Conservation (phyloP, 2,329 filamentous ascomycete species). For the Aplosporella prunicola region DNA sequence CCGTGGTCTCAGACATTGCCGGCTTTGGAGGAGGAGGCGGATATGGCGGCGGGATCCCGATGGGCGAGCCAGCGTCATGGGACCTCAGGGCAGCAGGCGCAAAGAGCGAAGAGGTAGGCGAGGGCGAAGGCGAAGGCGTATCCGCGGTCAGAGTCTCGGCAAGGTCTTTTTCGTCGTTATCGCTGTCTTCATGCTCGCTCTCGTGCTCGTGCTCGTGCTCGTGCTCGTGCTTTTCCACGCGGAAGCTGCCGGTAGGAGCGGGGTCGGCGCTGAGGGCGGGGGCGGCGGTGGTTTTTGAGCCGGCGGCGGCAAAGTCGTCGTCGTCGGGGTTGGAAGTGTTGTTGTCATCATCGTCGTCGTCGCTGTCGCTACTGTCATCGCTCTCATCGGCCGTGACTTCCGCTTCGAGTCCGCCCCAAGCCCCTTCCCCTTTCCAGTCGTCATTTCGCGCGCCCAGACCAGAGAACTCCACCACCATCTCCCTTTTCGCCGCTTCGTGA, state of each 20-base stretch:
- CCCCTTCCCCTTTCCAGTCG: neutral
- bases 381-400: no score
- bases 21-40: conserved; percentile 13
- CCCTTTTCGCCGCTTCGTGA: no score
- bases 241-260: no score
- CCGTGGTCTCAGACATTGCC: conserved; percentile 28
- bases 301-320: no score
- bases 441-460: neutral
- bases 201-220: no score
- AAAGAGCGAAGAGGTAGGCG: neutral
- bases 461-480: no score
- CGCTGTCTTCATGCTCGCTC: neutral
- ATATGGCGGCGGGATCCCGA: conserved; percentile 16
- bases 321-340: no score
- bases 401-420: no score
- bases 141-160: neutral
- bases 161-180: neutral
- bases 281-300: no score
- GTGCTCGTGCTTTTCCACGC: no score
- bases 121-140: neutral
- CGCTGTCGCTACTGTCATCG: conserved; percentile 1
- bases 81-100: neutral
- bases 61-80: neutral
- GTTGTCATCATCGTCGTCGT: no score
- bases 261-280: no score